These are phyloP conservation scores for Taxillus chinensis DNA, from an alignment of 164 flowering plant species.

Conservation along the genomic window DNA sequence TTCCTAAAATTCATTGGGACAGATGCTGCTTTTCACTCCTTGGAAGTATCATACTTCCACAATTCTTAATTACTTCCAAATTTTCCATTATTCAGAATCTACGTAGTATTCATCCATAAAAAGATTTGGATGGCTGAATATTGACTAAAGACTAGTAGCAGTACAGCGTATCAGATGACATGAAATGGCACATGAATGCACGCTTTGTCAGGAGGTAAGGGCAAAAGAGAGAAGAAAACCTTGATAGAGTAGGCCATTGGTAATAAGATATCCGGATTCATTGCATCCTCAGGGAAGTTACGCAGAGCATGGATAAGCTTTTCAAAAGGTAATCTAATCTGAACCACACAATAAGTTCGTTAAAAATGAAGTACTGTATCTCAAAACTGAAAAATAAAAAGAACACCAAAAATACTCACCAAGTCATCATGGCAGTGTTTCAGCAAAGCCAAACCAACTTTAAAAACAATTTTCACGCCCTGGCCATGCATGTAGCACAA, in stretches of 20 bases:
- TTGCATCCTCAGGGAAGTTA: constrained; percentile 90
- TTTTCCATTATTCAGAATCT: neutral
- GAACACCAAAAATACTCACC: constrained; percentile 33
- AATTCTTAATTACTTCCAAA: neutral
- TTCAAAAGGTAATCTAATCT: constrained; percentile 87
- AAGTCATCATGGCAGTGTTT: constrained; percentile 84
- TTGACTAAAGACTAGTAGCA: neutral
- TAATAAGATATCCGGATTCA: constrained; percentile 79
- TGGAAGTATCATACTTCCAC: neutral
- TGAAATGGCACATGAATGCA: neutral
- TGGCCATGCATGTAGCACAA: constrained; percentile 15
- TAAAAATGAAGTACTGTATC: constrained; percentile 2
- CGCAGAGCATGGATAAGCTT: constrained; percentile 83
- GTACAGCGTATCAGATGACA: neutral
- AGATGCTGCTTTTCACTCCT: neutral
- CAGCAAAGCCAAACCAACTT: constrained; percentile 89
- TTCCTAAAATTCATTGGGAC: neutral
- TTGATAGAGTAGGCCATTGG: constrained; percentile 93
- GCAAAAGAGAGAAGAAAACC: constrained; percentile 30
- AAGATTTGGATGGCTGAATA: neutral
- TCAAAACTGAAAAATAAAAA: neutral
- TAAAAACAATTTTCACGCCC: constrained; percentile 91
- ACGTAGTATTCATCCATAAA: neutral
- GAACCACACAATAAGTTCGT: constrained; percentile 12
- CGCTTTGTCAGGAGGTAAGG: neutral